Evolutionary conservation across 768 basidiomycete species (phyloP).

Genomic region (Pulveroboletus sp.): DNA sequence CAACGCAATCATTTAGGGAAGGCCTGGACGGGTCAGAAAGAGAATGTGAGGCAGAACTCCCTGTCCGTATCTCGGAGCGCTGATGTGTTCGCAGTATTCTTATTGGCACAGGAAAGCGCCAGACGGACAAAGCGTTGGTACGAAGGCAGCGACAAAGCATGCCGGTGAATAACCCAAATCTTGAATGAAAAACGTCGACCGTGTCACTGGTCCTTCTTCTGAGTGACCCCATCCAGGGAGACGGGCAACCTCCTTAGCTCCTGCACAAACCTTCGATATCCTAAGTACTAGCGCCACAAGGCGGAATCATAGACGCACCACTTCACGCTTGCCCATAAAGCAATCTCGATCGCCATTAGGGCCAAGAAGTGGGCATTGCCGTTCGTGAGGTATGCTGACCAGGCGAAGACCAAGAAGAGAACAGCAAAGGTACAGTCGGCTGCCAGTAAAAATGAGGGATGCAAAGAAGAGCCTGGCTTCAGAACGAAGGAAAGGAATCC

Average conservation of each 20-base stretch:
- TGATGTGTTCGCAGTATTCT: slow-evolving; percentile 57
- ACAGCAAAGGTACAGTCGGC: slow-evolving; percentile 57
- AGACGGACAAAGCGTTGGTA: slow-evolving; percentile 80
- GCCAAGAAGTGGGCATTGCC: slow-evolving; percentile 65
- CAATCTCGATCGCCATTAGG: slow-evolving; percentile 60
- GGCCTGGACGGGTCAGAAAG: slow-evolving; percentile 91
- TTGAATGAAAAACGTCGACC: not conserved
- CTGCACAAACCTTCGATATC: slow-evolving; percentile 53
- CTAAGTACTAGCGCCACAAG: slow-evolving; percentile 5
- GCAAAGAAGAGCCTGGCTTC: slow-evolving; percentile 70
- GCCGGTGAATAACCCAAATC: slow-evolving; percentile 33
- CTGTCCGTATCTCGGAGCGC: not conserved
- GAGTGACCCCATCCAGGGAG: slow-evolving; percentile 10
- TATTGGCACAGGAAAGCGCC: slow-evolving; percentile 77
- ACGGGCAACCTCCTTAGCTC: slow-evolving; percentile 46
- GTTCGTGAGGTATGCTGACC: slow-evolving; percentile 54
- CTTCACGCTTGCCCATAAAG: slow-evolving; percentile 75
- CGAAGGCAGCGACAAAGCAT: slow-evolving; percentile 59
- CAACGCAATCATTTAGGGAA: slow-evolving; percentile 76
- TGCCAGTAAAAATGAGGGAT: slow-evolving; percentile 60
- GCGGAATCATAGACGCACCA: slow-evolving; percentile 46
- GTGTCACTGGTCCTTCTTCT: slow-evolving; percentile 26
- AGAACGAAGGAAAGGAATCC: slow-evolving; percentile 55
- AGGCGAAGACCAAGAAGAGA: slow-evolving; percentile 56
- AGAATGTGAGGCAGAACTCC: slow-evolving; percentile 58